Percentiles rank a stretch among this genome's conserved stretches.
Evolutionary conservation across 1,284 basidiomycete genomes (phyloP).

Genomic region (Trametes polyzona): DNA sequence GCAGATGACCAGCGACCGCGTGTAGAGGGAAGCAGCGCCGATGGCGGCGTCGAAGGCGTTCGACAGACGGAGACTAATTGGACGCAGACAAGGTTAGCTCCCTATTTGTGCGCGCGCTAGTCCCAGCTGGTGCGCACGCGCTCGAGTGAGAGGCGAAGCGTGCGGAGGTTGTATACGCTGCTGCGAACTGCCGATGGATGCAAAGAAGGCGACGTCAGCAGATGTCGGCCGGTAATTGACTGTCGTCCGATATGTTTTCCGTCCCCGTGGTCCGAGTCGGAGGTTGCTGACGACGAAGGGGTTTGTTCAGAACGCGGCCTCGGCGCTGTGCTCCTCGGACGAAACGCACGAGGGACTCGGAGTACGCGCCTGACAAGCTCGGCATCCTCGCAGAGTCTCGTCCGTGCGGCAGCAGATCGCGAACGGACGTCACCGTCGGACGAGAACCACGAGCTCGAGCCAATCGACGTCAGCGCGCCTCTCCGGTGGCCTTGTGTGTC

Average conservation of each 20-base stretch:
- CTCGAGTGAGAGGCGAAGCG: background rate
- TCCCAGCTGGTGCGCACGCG: too few relatives aligned
- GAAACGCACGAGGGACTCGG: background rate
- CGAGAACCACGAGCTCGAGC: too few relatives aligned
- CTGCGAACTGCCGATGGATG: background rate
- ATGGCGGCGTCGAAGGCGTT: background rate
- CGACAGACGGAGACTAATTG: background rate
- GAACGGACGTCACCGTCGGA: background rate
- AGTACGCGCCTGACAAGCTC: too few relatives aligned
- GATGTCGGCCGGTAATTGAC: background rate
- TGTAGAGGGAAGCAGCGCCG: background rate
- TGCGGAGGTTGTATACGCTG: background rate
- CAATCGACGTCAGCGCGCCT: background rate
- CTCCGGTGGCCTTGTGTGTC: background rate
- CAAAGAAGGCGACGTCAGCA: background rate
- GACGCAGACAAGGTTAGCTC: background rate
- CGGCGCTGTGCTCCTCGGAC: background rate
- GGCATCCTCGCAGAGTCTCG: background rate
- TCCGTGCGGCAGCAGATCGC: background rate
- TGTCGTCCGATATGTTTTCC: background rate
- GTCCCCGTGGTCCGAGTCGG: background rate
- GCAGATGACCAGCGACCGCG: slow-evolving; percentile 9
- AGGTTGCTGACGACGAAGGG: background rate
- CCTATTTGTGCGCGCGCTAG: background rate
- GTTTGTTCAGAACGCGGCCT: background rate